A percentile compares a stretch with the other conserved stretches of the same genome.
These are phyloP conservation scores for Rhodomyrtus psidioides DNA, from an alignment of 441 rosid genomes.

Conservation along the genomic window DNA sequence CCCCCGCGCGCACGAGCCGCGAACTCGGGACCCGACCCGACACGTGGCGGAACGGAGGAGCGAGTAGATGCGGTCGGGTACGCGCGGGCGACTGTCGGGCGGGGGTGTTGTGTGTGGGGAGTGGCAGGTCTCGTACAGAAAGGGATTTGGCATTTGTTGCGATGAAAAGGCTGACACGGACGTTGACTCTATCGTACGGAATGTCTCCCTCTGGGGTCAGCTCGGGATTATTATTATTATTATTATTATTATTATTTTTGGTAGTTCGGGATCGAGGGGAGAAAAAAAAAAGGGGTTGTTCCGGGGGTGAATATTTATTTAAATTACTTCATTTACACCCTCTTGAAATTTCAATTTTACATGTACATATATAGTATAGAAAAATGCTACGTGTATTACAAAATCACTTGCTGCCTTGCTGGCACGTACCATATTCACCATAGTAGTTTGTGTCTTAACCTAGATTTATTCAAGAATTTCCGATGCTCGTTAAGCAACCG, in stretches of 20 bases:
- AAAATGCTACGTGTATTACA: not conserved
- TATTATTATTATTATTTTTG: too few species aligned
- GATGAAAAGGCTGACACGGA: slow-evolving; percentile 30
- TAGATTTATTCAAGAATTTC: not conserved
- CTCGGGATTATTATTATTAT: not conserved
- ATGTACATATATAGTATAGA: not conserved
- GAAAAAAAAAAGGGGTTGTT: too few species aligned
- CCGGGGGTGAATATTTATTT: not conserved
- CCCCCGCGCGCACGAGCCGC: not conserved
- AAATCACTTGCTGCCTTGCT: not conserved
- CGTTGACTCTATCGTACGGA: slow-evolving; percentile 39
- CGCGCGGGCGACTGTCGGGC: not conserved
- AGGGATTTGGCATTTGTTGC: slow-evolving; percentile 18
- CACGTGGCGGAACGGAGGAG: not conserved
- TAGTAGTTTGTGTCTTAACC: not conserved
- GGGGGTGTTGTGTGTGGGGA: not conserved
- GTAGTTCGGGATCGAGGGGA: not conserved
- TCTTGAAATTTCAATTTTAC: too few species aligned
- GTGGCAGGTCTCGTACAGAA: not conserved
- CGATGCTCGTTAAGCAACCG: not conserved
- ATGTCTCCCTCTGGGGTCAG: slow-evolving; percentile 5
- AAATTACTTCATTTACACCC: not conserved
- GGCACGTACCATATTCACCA: accelerated
- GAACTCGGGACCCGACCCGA: not conserved
- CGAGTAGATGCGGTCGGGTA: not conserved